phyloP scores from a whole-genome alignment of 345 rosid species.

The Boechera divaricarpa region DNA sequence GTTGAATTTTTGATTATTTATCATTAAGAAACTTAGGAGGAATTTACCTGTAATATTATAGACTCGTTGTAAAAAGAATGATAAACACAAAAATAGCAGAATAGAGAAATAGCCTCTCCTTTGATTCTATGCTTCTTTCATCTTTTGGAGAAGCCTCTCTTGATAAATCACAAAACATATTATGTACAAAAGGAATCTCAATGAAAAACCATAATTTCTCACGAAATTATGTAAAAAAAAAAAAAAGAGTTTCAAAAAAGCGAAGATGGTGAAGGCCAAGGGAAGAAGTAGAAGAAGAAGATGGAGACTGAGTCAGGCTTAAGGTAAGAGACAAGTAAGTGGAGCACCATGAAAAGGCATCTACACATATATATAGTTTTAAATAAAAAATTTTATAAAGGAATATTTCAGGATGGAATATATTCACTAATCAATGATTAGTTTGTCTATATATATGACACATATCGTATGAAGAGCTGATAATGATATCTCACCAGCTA shows the following conservation, averaged over 20 bases:
- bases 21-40: background rate
- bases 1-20: background rate
- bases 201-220: conserved; percentile 30
- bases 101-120: conserved; percentile 32
- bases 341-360: conserved; percentile 47
- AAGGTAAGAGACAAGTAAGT: conserved; percentile 38
- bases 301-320: conserved; percentile 32
- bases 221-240: conserved; percentile 20
- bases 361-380: conserved; percentile 22
- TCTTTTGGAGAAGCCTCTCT: conserved; percentile 34
- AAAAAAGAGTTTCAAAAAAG: conserved; percentile 22
- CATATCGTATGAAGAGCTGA: conserved; percentile 25
- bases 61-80: background rate
- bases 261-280: conserved; percentile 16
- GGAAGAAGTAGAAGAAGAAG: conserved; percentile 5
- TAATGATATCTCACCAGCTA: conserved; percentile 39
- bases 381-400: background rate
- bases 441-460: conserved; percentile 25
- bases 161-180: conserved; percentile 33
- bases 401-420: conserved; percentile 36
- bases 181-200: conserved; percentile 24
- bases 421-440: conserved; percentile 39
- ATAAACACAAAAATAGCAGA: conserved; percentile 8
- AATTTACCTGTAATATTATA: conserved; percentile 32
- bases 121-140: conserved; percentile 41